A percentile compares a stretch with the other conserved stretches of the same genome.
Conservation (phyloP, 1,284 basidiomycete species). For the Marasmius sp. region DNA sequence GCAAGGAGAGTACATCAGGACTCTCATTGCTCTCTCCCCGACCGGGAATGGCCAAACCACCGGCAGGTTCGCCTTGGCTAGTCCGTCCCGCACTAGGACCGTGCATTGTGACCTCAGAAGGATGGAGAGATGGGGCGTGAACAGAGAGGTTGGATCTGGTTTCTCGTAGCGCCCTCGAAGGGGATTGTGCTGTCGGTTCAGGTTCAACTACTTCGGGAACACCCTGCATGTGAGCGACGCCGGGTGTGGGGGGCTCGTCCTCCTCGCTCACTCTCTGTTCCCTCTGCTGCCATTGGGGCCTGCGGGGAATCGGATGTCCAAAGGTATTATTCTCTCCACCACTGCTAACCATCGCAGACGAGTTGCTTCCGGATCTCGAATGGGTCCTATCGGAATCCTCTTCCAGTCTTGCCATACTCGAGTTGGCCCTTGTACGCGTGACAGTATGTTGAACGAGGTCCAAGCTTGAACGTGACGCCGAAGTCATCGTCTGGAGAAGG, state of each 20-base stretch:
- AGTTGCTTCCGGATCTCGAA: slow-evolving; percentile 53
- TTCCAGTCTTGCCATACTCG: slow-evolving; percentile 60
- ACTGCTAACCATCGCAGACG: slow-evolving; percentile 46
- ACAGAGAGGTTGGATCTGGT: slow-evolving; percentile 4
- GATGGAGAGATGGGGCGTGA: slow-evolving; percentile 8
- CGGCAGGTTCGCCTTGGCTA: slow-evolving; percentile 3
- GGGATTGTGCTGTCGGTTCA: not conserved
- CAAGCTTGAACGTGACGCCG: slow-evolving; percentile 59
- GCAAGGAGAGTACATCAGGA: slow-evolving; percentile 14
- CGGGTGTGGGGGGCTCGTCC: not conserved
- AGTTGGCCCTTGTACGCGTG: slow-evolving; percentile 49
- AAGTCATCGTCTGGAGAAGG: slow-evolving; percentile 60
- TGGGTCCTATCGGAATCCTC: slow-evolving; percentile 43
- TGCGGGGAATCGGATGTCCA: slow-evolving; percentile 47
- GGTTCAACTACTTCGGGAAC: not conserved
- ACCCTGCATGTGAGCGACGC: not conserved
- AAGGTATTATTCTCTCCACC: slow-evolving; percentile 68
- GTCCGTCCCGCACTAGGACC: not conserved
- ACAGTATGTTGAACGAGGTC: slow-evolving; percentile 49
- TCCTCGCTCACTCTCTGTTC: slow-evolving; percentile 21
- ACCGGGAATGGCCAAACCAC: slow-evolving; percentile 9
- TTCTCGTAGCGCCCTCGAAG: slow-evolving; percentile 1
- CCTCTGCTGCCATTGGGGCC: slow-evolving; percentile 30
- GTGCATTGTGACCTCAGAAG: slow-evolving; percentile 14
- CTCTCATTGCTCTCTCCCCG: not conserved